Conservation (phyloP, 495 filamentous ascomycete genomes). For the Chaetomidium leptoderma region DNA sequence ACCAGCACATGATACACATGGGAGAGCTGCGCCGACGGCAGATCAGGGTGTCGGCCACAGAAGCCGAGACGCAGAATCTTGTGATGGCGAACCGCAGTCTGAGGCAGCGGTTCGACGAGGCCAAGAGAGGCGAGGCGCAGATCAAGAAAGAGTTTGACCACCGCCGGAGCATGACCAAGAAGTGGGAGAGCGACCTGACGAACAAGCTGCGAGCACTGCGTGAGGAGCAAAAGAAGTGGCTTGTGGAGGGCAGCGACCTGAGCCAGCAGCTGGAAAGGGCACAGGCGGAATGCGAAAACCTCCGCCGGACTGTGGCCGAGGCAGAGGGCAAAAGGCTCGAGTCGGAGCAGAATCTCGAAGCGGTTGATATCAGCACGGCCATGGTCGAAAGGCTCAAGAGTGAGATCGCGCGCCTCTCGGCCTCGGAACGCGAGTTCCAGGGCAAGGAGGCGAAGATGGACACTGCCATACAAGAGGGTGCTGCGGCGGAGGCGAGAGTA, state of each 20-base stretch:
- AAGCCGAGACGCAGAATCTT: slow-evolving; percentile 71
- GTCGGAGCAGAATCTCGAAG: slow-evolving; percentile 55
- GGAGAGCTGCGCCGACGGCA: slow-evolving; percentile 64
- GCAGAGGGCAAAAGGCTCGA: slow-evolving; percentile 57
- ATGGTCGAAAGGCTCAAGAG: slow-evolving; percentile 55
- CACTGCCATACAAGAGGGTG: slow-evolving; percentile 47
- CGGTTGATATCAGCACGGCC: slow-evolving; percentile 54
- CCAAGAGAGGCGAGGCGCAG: slow-evolving; percentile 57
- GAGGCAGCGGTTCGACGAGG: slow-evolving; percentile 61
- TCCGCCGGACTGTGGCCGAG: slow-evolving; percentile 56
- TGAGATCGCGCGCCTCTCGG: slow-evolving; percentile 55
- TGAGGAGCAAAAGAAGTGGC: slow-evolving; percentile 67
- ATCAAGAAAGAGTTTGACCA: slow-evolving; percentile 62
- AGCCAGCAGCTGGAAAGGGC: slow-evolving; percentile 50
- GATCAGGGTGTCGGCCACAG: slow-evolving; percentile 62
- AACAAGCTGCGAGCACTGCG: slow-evolving; percentile 54
- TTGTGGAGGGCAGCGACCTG: slow-evolving; percentile 48
- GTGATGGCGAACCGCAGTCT: slow-evolving; percentile 68
- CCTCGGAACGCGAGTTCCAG: slow-evolving; percentile 54
- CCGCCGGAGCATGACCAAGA: slow-evolving; percentile 60
- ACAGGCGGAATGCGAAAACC: slow-evolving; percentile 48
- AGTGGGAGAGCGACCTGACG: slow-evolving; percentile 63
- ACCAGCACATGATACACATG: slow-evolving; percentile 70
- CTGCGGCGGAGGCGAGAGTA: slow-evolving; percentile 48
- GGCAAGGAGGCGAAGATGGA: slow-evolving; percentile 53